These are phyloP conservation scores for Aspergillus ochraceus DNA, from an alignment of 2,329 filamentous ascomycete species.

Conservation along the genomic window DNA sequence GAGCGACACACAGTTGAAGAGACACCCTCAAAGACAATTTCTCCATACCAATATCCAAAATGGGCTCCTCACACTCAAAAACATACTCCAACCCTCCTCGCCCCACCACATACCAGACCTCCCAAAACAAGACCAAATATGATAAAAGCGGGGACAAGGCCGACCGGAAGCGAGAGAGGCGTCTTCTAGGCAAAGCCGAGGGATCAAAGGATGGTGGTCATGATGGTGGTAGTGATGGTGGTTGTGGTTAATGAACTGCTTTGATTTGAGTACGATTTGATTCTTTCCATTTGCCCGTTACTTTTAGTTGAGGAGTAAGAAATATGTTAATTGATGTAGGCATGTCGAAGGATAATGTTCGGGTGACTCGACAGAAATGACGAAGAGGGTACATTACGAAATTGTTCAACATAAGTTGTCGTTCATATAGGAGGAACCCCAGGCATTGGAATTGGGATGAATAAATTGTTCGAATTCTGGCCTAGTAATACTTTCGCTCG, in stretches of 20 bases:
- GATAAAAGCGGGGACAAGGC: not conserved
- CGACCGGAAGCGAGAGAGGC: not conserved
- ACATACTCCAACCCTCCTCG: not conserved
- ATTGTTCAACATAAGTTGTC: too few relatives aligned
- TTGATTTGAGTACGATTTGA: not conserved
- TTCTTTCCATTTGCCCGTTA: too few relatives aligned
- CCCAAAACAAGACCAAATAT: not conserved
- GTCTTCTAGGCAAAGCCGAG: not conserved
- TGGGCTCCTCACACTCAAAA: not conserved
- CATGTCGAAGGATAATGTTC: too few relatives aligned
- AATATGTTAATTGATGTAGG: too few relatives aligned
- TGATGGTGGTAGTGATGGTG: not conserved
- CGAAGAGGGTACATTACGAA: too few relatives aligned
- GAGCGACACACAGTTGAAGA: too few relatives aligned
- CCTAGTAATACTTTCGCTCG: too few relatives aligned
- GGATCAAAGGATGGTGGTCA: not conserved
- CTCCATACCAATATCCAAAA: not conserved
- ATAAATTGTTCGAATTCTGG: too few relatives aligned
- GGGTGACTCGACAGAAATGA: too few relatives aligned
- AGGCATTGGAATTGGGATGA: too few relatives aligned
- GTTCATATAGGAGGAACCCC: too few relatives aligned
- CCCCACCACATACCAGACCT: not conserved
- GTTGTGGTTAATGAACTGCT: not conserved
- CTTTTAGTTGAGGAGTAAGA: too few relatives aligned
- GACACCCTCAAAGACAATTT: not conserved